Conservation (phyloP, 352 stramenopile genomes). For the Discostella stelligera region DNA sequence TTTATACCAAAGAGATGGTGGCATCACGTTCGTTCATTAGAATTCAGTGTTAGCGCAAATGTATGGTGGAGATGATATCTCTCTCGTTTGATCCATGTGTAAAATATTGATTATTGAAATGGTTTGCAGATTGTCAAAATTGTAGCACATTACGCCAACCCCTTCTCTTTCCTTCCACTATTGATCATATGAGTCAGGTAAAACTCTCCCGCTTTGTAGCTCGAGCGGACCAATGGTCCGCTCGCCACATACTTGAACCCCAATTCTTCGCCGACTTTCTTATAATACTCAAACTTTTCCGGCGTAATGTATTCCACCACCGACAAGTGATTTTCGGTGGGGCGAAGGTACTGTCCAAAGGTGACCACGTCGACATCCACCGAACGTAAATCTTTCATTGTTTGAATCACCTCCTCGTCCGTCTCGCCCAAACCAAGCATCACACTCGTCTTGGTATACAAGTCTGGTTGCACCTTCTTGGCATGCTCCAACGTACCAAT, state of each 20-base stretch:
- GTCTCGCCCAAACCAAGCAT: slow-evolving; percentile 99
- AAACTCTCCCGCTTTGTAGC: slow-evolving; percentile 99
- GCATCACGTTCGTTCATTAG: slow-evolving; percentile 68
- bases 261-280: slow-evolving; percentile 93
- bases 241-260: slow-evolving; percentile 99
- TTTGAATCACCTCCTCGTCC: slow-evolving; percentile 95
- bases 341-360: slow-evolving; percentile 98
- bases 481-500: slow-evolving; percentile 93
- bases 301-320: slow-evolving; percentile 98
- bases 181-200: slow-evolving; percentile 96
- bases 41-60: slow-evolving; percentile 66
- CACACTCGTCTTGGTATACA: slow-evolving; percentile 98
- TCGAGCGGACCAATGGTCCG: slow-evolving; percentile 96
- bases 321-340: slow-evolving; percentile 95
- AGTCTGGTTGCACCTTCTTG: slow-evolving; percentile 88
- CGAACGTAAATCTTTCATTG: slow-evolving; percentile 91
- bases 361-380: slow-evolving; percentile 98
- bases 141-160: neutral
- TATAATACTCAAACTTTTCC: slow-evolving; percentile 91
- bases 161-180: slow-evolving; percentile 59
- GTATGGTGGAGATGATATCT: slow-evolving; percentile 65
- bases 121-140: neutral
- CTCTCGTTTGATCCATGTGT: no score
- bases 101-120: neutral
- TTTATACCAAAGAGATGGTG: slow-evolving; percentile 78